Percentiles rank a stretch among this genome's conserved stretches.
These are phyloP conservation scores for Alnus glutinosa DNA, from an alignment of 306 rosid genomes.

Conservation along the genomic window DNA sequence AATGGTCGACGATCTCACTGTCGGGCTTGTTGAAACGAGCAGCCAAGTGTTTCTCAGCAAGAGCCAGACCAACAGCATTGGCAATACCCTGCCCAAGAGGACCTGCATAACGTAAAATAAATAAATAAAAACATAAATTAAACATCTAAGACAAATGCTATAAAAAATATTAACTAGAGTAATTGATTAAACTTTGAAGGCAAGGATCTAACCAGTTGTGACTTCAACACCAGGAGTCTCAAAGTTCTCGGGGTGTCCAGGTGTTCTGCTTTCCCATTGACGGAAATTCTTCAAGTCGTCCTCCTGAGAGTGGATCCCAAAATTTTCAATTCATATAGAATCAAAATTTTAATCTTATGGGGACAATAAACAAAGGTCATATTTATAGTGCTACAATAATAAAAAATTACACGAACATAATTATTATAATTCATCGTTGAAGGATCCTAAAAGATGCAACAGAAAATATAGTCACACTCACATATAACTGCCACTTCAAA, in stretches of 20 bases:
- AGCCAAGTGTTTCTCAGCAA: conserved; percentile 97
- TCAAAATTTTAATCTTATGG: neutral
- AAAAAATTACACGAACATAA: neutral
- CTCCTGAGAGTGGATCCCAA: conserved; percentile 49
- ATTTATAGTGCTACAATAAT: neutral
- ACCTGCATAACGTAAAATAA: conserved; percentile 50
- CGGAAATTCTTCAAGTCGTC: conserved; percentile 86
- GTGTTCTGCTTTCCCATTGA: conserved; percentile 93
- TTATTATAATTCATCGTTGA: neutral
- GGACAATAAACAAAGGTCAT: neutral
- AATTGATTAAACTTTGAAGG: neutral
- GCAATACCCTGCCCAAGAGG: conserved; percentile 99
- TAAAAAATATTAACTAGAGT: neutral
- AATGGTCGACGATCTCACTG: conserved; percentile 86
- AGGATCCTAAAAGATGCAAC: neutral
- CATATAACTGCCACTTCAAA: neutral
- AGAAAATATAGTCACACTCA: neutral
- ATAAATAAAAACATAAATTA: neutral
- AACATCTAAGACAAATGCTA: neutral
- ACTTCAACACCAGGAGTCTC: conserved; percentile 95
- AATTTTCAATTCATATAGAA: conserved; percentile 19
- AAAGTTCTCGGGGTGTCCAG: conserved; percentile 98
- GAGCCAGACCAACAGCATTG: conserved; percentile 97
- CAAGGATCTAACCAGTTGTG: conserved; percentile 74
- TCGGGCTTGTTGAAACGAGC: conserved; percentile 94